phyloP scores from a whole-genome alignment of 768 basidiomycete genomes.

The Amyloporia xantha region DNA sequence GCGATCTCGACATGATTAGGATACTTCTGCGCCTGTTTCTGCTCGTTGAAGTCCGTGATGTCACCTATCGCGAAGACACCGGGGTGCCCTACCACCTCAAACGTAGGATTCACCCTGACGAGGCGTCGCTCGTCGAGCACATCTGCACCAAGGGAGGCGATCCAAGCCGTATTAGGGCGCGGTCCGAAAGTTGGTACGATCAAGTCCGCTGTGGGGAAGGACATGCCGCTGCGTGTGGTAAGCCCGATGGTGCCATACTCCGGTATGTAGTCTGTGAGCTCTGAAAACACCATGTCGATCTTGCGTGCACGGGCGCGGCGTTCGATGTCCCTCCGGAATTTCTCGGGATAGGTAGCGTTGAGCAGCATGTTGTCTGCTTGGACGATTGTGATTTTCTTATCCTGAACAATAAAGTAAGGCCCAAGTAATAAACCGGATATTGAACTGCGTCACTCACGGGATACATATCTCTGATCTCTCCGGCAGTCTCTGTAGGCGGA shows the following conservation, averaged over 20 bases:
- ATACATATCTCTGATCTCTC: slow-evolving; percentile 37
- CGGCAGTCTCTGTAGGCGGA: slow-evolving; percentile 34
- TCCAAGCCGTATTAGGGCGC: slow-evolving; percentile 46
- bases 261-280: slow-evolving; percentile 42
- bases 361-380: slow-evolving; percentile 48
- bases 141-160: slow-evolving; percentile 33
- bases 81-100: slow-evolving; percentile 46
- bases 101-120: slow-evolving; percentile 49
- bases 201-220: slow-evolving; percentile 44
- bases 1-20: slow-evolving; percentile 37
- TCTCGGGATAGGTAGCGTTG: slow-evolving; percentile 47
- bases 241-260: slow-evolving; percentile 30
- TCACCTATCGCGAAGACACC: slow-evolving; percentile 64
- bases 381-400: slow-evolving; percentile 54
- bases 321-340: slow-evolving; percentile 43
- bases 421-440: too few relatives aligned
- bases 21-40: slow-evolving; percentile 53
- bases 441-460: too few relatives aligned
- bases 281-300: slow-evolving; percentile 45
- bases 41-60: slow-evolving; percentile 55
- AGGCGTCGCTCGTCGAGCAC: slow-evolving; percentile 30
- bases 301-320: slow-evolving; percentile 36
- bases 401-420: slow-evolving; percentile 13
- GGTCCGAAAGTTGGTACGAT: slow-evolving; percentile 34
- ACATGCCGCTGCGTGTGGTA: slow-evolving; percentile 44